A percentile compares a stretch with the other conserved stretches of the same genome.
Conservation (phyloP, 1,284 basidiomycete species). For the Wolfiporia cocos region DNA sequence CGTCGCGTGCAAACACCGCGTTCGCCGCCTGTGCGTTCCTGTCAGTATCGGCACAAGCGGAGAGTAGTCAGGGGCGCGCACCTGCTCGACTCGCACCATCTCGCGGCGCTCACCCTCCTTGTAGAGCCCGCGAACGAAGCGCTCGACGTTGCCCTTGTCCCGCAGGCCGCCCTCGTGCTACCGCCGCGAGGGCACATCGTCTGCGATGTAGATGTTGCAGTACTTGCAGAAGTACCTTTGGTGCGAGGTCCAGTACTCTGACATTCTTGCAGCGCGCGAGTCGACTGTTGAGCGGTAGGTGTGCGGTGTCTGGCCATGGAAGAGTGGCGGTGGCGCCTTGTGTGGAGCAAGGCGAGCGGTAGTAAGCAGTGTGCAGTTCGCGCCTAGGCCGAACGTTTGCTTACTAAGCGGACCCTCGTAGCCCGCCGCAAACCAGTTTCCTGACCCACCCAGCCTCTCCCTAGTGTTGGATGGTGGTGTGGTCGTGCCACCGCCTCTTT, state of each 20-base stretch:
- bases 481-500: too few relatives aligned
- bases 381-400: too few relatives aligned
- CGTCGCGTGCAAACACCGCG: constrained; percentile 68
- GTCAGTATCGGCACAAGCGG: neutral
- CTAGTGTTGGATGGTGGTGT: too few relatives aligned
- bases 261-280: constrained; percentile 42
- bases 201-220: constrained; percentile 88
- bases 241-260: constrained; percentile 83
- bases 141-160: constrained; percentile 92
- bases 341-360: too few relatives aligned
- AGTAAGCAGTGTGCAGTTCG: too few relatives aligned
- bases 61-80: constrained; percentile 26
- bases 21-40: constrained; percentile 53
- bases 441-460: too few relatives aligned
- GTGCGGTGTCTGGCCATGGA: too few relatives aligned
- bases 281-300: too few relatives aligned
- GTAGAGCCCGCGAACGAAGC: constrained; percentile 89
- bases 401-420: too few relatives aligned
- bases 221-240: constrained; percentile 85
- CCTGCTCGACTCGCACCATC: constrained; percentile 83
- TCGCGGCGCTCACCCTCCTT: constrained; percentile 87
- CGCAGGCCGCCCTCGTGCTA: constrained; percentile 93
- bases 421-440: too few relatives aligned
- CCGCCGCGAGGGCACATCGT: constrained; percentile 87
- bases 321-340: too few relatives aligned